Evolutionary conservation across 257 asterid species (phyloP).

Genomic region (Eustoma russellianum): DNA sequence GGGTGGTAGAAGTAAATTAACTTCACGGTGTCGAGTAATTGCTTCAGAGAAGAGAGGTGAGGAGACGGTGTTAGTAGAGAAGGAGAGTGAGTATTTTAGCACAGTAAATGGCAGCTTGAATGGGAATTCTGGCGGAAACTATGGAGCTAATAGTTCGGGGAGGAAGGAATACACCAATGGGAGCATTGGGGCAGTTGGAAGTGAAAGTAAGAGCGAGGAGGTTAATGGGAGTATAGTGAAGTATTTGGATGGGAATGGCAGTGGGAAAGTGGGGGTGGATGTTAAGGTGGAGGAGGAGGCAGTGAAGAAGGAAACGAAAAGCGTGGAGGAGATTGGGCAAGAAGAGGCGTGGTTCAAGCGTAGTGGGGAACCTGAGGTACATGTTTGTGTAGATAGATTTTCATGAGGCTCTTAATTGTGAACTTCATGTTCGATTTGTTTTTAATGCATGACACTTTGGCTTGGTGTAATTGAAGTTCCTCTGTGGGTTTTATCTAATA

Average conservation of each 20-base stretch:
- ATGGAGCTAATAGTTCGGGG: constrained; percentile 29
- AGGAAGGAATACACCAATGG: constrained; percentile 11
- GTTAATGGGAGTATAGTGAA: constrained; percentile 34
- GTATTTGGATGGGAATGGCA: constrained; percentile 49
- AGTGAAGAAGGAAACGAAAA: constrained; percentile 33
- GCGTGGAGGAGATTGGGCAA: constrained; percentile 76
- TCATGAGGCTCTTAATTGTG: neutral
- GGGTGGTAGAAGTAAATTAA: neutral
- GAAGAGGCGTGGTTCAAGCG: constrained; percentile 87
- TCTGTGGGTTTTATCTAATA: neutral
- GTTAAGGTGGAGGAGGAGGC: constrained; percentile 26
- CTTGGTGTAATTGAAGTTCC: too few relatives aligned
- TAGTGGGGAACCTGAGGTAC: constrained; percentile 50
- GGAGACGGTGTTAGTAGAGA: constrained; percentile 9
- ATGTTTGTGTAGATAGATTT: neutral
- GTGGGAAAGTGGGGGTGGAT: constrained; percentile 15
- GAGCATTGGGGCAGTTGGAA: constrained; percentile 17
- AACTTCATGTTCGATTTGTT: neutral
- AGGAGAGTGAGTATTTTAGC: constrained; percentile 3
- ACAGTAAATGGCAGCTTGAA: constrained; percentile 12
- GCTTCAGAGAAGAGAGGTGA: constrained; percentile 9
- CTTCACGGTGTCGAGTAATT: constrained; percentile 2
- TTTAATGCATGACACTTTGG: too few relatives aligned
- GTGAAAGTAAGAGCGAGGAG: constrained; percentile 27
- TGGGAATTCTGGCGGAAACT: constrained; percentile 27